Percentiles rank a stretch among this genome's conserved stretches.
Evolutionary conservation across 768 basidiomycete species (phyloP).

Genomic region (Candolleomyces eurysporus): DNA sequence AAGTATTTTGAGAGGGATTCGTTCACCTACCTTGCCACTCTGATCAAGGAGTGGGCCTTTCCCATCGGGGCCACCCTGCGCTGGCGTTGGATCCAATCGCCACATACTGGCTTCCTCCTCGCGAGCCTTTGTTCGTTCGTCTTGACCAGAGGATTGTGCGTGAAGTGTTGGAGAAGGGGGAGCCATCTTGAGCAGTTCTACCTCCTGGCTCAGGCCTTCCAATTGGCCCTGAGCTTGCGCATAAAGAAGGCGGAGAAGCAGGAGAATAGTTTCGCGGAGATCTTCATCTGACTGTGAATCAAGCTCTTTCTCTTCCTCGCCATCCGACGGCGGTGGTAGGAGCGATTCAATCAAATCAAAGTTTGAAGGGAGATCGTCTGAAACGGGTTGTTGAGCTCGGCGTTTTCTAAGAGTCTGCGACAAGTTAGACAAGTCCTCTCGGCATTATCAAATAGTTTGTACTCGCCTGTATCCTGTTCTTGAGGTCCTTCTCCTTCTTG

Average conservation of each 20-base stretch:
- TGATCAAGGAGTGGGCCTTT: constrained; percentile 71
- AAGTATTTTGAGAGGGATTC: neutral
- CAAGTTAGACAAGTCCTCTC: neutral
- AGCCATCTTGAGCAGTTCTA: constrained; percentile 60
- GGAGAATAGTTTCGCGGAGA: constrained; percentile 62
- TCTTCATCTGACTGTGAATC: constrained; percentile 63
- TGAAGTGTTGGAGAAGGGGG: constrained; percentile 38
- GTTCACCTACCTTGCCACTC: constrained; percentile 62
- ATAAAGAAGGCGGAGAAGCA: constrained; percentile 74
- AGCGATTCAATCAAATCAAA: constrained; percentile 66
- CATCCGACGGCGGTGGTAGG: constrained; percentile 36
- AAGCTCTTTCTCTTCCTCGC: constrained; percentile 41
- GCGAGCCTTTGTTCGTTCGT: constrained; percentile 36
- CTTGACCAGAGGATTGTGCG: constrained; percentile 28
- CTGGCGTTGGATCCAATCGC: constrained; percentile 64
- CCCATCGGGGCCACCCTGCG: constrained; percentile 40
- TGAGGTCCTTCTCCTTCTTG: constrained; percentile 80
- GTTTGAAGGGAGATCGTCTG: constrained; percentile 40
- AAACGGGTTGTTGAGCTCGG: constrained; percentile 36
- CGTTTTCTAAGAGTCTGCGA: constrained; percentile 55
- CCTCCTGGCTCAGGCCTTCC: constrained; percentile 68
- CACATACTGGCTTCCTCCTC: constrained; percentile 57
- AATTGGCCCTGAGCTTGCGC: constrained; percentile 67
- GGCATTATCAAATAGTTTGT: neutral
- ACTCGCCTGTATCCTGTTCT: constrained; percentile 64